Evolutionary conservation across 2,329 filamentous ascomycete genomes (phyloP).

Genomic region (Tolypocladium guangdongense): DNA sequence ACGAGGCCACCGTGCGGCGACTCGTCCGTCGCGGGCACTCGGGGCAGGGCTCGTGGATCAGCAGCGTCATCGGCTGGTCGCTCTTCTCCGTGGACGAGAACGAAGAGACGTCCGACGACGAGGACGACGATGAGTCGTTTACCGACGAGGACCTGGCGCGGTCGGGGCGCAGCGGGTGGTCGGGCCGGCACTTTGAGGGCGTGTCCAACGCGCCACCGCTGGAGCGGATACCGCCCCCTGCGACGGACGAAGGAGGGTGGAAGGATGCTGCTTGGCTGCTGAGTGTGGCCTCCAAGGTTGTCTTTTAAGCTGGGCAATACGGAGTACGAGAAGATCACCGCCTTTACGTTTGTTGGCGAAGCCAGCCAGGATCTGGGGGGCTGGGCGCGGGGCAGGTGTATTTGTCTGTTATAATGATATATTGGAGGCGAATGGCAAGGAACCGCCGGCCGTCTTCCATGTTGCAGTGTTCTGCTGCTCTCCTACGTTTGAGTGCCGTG

Average conservation of each 20-base stretch:
- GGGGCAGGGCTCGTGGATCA: slow-evolving; percentile 48
- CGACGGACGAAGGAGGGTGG: slow-evolving; percentile 49
- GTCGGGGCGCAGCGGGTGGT: slow-evolving; percentile 19
- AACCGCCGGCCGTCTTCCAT: background rate
- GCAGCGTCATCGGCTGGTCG: slow-evolving; percentile 46
- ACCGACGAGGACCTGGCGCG: slow-evolving; percentile 15
- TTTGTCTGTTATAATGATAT: background rate
- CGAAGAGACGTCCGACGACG: slow-evolving; percentile 37
- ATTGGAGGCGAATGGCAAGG: background rate
- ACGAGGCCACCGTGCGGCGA: slow-evolving; percentile 47
- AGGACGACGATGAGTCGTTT: slow-evolving; percentile 20
- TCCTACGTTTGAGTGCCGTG: background rate
- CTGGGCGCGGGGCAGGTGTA: background rate
- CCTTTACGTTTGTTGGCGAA: background rate
- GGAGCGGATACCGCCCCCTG: slow-evolving; percentile 35
- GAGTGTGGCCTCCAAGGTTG: slow-evolving; percentile 51
- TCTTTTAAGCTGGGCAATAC: slow-evolving; percentile 31
- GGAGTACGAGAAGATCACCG: background rate
- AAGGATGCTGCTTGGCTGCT: slow-evolving; percentile 58
- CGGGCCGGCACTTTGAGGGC: slow-evolving; percentile 28
- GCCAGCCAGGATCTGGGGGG: background rate
- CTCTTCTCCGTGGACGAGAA: slow-evolving; percentile 53
- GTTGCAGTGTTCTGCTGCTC: background rate
- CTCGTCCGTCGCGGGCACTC: slow-evolving; percentile 43
- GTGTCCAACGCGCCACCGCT: slow-evolving; percentile 28